Conservation (phyloP, 768 basidiomycete genomes). For the Tylopilus sp. region DNA sequence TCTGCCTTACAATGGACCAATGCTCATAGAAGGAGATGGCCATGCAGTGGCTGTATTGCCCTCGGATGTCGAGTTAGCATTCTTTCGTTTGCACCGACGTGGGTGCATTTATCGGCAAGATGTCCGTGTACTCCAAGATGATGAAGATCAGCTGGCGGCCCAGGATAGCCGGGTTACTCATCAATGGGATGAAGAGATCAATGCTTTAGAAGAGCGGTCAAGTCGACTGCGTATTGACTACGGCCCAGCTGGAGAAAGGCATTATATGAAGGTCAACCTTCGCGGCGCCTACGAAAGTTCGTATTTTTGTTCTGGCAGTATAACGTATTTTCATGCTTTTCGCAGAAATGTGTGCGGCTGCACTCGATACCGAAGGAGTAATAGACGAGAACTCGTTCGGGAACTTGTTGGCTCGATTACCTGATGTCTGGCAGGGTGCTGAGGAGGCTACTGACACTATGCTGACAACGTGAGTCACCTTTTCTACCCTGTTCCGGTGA, state of each 20-base stretch:
- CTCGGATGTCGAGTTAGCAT: conserved; percentile 26
- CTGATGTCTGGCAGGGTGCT: conserved; percentile 52
- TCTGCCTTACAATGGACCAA: conserved; percentile 31
- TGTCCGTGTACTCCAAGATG: conserved; percentile 23
- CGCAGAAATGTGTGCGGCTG: conserved; percentile 40
- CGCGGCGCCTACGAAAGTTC: conserved; percentile 54
- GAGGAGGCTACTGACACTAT: conserved; percentile 49
- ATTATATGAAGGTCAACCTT: conserved; percentile 47
- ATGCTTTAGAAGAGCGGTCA: conserved; percentile 32
- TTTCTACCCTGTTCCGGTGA: background rate
- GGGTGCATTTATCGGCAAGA: conserved; percentile 47
- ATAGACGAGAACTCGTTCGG: conserved; percentile 38
- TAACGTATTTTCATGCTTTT: conserved; percentile 11
- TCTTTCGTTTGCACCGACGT: conserved; percentile 47
- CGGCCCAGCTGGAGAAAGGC: conserved; percentile 44
- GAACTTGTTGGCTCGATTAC: conserved; percentile 50
- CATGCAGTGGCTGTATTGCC: conserved; percentile 31
- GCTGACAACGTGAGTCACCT: conserved; percentile 52
- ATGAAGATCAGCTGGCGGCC: conserved; percentile 9
- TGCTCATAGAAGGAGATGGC: conserved; percentile 30
- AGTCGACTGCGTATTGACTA: conserved; percentile 31
- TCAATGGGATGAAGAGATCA: conserved; percentile 40
- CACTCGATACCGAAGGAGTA: conserved; percentile 29
- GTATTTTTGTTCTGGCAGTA: conserved; percentile 10
- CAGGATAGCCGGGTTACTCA: conserved; percentile 13